Evolutionary conservation across 805 yeast genomes (phyloP).

Genomic region (Saturnispora ahearnii): DNA sequence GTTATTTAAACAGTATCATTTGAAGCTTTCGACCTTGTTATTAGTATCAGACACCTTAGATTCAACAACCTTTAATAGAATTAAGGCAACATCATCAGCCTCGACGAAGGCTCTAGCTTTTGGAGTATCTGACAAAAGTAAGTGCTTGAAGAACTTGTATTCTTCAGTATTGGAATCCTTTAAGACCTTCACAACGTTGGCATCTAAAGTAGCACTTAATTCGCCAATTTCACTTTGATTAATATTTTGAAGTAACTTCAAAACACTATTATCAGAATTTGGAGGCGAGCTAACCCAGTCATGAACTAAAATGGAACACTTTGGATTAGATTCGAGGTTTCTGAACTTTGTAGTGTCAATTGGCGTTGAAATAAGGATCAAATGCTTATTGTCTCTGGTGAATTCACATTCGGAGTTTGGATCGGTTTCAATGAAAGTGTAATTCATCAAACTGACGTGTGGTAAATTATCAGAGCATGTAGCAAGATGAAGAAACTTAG

Average conservation of each 20-base stretch:
- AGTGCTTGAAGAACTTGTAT: constrained; percentile 49
- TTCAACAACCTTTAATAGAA: constrained; percentile 53
- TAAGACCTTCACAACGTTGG: constrained; percentile 50
- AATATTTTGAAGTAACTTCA: constrained; percentile 59
- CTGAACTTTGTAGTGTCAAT: constrained; percentile 63
- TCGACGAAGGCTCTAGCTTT: constrained; percentile 62
- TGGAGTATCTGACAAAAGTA: constrained; percentile 54
- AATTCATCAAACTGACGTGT: constrained; percentile 88
- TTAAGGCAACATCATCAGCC: constrained; percentile 54
- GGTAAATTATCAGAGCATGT: constrained; percentile 64
- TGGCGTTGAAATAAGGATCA: constrained; percentile 63
- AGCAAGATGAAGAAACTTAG: constrained; percentile 75
- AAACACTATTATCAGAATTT: constrained; percentile 25
- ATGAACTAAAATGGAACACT: constrained; percentile 76
- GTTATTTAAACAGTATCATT: background rate
- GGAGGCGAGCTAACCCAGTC: constrained; percentile 64
- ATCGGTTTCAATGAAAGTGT: constrained; percentile 49
- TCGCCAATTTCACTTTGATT: constrained; percentile 75
- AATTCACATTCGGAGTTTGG: constrained; percentile 17
- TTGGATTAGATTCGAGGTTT: constrained; percentile 62
- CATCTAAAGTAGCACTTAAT: constrained; percentile 74
- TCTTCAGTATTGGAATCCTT: constrained; percentile 34
- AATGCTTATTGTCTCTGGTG: constrained; percentile 14
- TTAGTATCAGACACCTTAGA: constrained; percentile 77
- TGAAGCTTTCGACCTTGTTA: constrained; percentile 37